These are phyloP conservation scores for Huntiella moniliformis DNA, from an alignment of 2,329 filamentous ascomycete species.

Conservation along the genomic window DNA sequence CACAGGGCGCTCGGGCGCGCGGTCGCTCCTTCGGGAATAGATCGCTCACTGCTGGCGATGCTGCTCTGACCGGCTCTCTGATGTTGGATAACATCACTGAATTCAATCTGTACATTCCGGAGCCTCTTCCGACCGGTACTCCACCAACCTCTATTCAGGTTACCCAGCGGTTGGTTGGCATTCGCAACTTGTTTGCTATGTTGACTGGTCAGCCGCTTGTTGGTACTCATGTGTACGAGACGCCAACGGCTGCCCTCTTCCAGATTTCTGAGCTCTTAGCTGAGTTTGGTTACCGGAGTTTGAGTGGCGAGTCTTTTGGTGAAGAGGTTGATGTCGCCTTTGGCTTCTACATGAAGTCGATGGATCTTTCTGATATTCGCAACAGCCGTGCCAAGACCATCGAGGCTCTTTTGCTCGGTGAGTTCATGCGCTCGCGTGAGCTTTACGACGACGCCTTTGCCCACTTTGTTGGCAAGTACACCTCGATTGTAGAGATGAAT, in stretches of 20 bases:
- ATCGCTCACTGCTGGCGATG: conserved; percentile 30
- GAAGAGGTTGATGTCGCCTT: conserved; percentile 46
- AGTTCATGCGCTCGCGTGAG: conserved; percentile 62
- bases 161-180: conserved; percentile 33
- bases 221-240: conserved; percentile 33
- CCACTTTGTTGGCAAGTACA: conserved; percentile 75
- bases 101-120: conserved; percentile 34
- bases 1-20: conserved; percentile 14
- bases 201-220: conserved; percentile 44
- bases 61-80: conserved; percentile 17
- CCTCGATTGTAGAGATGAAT: conserved; percentile 47
- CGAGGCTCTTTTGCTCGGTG: conserved; percentile 73
- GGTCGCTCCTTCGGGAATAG: conserved; percentile 29
- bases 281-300: conserved; percentile 37
- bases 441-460: conserved; percentile 86
- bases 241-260: conserved; percentile 34
- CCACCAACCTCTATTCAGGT: conserved; percentile 15
- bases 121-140: conserved; percentile 19
- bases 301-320: conserved; percentile 40
- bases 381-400: conserved; percentile 73
- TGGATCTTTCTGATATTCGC: conserved; percentile 61
- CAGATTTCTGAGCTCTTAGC: conserved; percentile 34
- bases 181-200: conserved; percentile 49
- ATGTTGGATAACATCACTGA: conserved; percentile 24
- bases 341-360: conserved; percentile 56